These are phyloP conservation scores for Lachnellula occidentalis DNA, from an alignment of 2,329 filamentous ascomycete species.

Conservation along the genomic window DNA sequence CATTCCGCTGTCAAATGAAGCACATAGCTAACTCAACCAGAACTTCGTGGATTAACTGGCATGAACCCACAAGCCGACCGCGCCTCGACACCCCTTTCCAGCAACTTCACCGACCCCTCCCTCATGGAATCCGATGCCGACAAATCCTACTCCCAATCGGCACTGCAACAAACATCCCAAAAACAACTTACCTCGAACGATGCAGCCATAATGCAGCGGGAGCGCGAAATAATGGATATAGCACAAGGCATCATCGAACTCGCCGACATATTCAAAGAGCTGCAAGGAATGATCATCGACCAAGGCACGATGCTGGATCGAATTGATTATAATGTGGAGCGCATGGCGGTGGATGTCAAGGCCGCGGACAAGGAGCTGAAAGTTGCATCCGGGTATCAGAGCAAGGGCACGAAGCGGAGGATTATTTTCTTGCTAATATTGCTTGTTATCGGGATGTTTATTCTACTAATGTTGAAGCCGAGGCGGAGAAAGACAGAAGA, in stretches of 20 bases:
- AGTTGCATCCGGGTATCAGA: constrained; percentile 84
- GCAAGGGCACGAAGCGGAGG: constrained; percentile 82
- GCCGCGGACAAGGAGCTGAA: constrained; percentile 87
- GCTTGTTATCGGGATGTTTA: constrained; percentile 80
- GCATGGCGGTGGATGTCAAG: constrained; percentile 90
- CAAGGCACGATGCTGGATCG: constrained; percentile 88
- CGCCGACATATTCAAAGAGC: constrained; percentile 91
- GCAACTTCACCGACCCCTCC: constrained; percentile 73
- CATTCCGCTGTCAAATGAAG: neutral
- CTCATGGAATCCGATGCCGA: constrained; percentile 92
- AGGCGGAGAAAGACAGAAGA: constrained; percentile 20
- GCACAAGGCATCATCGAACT: constrained; percentile 97
- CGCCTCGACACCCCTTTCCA: constrained; percentile 44
- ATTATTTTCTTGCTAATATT: constrained; percentile 84
- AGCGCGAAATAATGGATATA: constrained; percentile 96
- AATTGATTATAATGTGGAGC: constrained; percentile 97
- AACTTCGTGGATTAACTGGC: constrained; percentile 68
- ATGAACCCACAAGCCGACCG: constrained; percentile 50
- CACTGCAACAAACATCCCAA: constrained; percentile 69
- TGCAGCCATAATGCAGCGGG: constrained; percentile 79
- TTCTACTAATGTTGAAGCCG: constrained; percentile 69
- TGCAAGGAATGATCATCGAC: constrained; percentile 93
- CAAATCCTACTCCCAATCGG: constrained; percentile 83
- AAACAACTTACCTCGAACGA: constrained; percentile 71
- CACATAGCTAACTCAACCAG: constrained; percentile 38